Base-by-base conservation (phyloP, 2,329 filamentous ascomycete genomes). In the Ploettnerulaceae sp. region DNA sequence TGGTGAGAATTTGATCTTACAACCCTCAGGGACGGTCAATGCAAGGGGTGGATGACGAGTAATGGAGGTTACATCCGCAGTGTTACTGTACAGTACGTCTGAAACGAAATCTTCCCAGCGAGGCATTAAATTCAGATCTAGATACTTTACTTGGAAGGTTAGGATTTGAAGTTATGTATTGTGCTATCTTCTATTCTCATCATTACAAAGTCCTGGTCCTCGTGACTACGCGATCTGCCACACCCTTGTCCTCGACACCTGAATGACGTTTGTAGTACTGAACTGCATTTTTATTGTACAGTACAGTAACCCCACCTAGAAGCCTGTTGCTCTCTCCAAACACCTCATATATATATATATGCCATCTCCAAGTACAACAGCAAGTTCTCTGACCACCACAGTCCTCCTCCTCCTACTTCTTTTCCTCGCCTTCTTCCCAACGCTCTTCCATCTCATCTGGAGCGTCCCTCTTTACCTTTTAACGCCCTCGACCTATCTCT, bases 371-470 rank as follows among this genome's bases (percentile, higher is more conserved):
- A 47, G 47, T 7, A 38, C 50, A 24, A 50, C 57, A 2, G 48
- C 47, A 5, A 48, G 41, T 11, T 57, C 57, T 14, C 47, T 59
- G 58, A 62, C 57, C 59, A 65, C 57, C 33, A 75, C 71, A 5
- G 56, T 76, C 21, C 58, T 72, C 33, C 64, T 80, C 7, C 56
- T 74, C 42, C 42, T 71, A n/a, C 45, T 77, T 8, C 66, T 81
- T 26, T 60, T 77, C 11, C 26, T 78, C 33, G 63, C 69, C 21
- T 66, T 81, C 49, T 81, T 79, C 55, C 77, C 77, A 0, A 60
- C 63, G 0, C 48, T 71, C 18, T 80, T 80, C 51, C 74, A 81
- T 60, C 65, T 67, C 53, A 51, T 79, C 40, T 75, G 69, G 68
- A 69, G 70, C 1, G 53, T 76, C 1, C 76, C 75, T 0, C 63